Evolutionary conservation across 1,139 yeast genomes (phyloP).

Genomic region (Candida frijolesensis): DNA sequence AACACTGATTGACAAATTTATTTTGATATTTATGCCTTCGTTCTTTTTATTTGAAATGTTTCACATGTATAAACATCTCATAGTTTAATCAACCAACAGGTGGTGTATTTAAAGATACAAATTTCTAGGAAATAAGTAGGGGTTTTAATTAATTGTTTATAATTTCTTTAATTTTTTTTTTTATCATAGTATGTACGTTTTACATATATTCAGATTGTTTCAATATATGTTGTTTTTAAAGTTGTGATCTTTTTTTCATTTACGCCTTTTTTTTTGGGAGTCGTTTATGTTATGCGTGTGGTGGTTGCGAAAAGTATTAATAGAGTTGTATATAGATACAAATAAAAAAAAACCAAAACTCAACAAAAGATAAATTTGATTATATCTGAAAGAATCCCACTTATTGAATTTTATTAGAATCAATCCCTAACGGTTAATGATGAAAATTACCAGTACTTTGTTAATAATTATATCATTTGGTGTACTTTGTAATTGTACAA

Average conservation of each 20-base stretch:
- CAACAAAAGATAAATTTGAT: neutral
- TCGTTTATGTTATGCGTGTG: neutral
- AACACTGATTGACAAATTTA: neutral
- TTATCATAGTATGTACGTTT: no score
- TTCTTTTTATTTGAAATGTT: neutral
- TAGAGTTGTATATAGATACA: neutral
- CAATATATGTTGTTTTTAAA: no score
- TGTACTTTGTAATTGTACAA: neutral
- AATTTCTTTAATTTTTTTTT: neutral
- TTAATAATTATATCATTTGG: neutral
- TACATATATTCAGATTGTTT: no score
- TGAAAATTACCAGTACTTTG: neutral
- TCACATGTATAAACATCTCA: neutral
- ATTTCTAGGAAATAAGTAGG: conserved; percentile 2
- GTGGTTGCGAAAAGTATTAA: conserved; percentile 2
- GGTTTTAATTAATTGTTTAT: neutral
- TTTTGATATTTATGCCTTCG: neutral
- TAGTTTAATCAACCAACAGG: neutral
- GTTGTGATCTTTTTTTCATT: neutral
- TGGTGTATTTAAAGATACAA: neutral
- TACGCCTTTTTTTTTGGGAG: neutral
- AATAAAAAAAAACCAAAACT: no score
- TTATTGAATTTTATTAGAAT: neutral
- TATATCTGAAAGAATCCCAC: neutral
- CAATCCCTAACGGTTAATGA: neutral